Evolutionary conservation across 768 basidiomycete species (phyloP).

Genomic region (Fistulinella prunicolor): DNA sequence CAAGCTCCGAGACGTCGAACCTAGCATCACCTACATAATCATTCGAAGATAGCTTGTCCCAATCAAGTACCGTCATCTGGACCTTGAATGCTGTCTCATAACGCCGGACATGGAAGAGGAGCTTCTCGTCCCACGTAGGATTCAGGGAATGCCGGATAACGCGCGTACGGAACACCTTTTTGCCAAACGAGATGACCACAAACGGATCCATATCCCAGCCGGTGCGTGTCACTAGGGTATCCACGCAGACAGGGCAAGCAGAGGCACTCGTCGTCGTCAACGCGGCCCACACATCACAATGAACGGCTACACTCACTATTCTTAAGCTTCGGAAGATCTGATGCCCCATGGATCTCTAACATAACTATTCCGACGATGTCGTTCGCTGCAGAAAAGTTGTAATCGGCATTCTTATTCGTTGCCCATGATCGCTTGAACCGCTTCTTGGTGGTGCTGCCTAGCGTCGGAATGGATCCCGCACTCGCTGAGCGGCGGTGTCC

Average conservation of each 20-base stretch:
- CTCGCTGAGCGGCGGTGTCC: constrained; percentile 32
- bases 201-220: constrained; percentile 99
- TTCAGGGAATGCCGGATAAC: constrained; percentile 82
- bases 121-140: constrained; percentile 92
- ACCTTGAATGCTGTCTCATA: constrained; percentile 80
- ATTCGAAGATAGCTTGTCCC: constrained; percentile 91
- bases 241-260: not conserved
- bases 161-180: constrained; percentile 94
- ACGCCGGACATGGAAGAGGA: constrained; percentile 89
- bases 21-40: constrained; percentile 82
- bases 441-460: constrained; percentile 26
- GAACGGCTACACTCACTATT: constrained; percentile 61
- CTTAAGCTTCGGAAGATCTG: constrained; percentile 79
- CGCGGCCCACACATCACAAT: not conserved
- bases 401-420: constrained; percentile 39
- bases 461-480: constrained; percentile 27
- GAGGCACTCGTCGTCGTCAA: not conserved
- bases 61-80: constrained; percentile 85
- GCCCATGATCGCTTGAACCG: constrained; percentile 42
- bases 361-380: constrained; percentile 95
- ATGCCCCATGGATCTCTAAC: constrained; percentile 83
- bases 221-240: constrained; percentile 65
- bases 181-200: constrained; percentile 92
- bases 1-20: constrained; percentile 69
- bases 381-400: constrained; percentile 64